Evolutionary conservation across 805 yeast species (phyloP).

Genomic region (Kregervanrija delftensis): DNA sequence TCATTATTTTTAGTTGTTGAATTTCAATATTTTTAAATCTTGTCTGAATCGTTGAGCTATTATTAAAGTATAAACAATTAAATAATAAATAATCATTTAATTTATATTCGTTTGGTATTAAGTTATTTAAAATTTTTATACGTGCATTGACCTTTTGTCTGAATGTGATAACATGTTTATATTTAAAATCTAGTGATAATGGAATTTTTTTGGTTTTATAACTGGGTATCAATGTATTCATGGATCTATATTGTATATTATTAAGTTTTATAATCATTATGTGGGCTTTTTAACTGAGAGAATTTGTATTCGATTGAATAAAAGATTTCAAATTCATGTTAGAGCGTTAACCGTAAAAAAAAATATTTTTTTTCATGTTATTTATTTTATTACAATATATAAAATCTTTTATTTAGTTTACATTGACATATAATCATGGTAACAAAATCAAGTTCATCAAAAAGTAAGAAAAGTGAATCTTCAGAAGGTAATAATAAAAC

Average conservation of each 20-base stretch:
- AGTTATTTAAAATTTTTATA: constrained; percentile 13
- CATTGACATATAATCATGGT: constrained; percentile 13
- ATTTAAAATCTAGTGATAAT: constrained; percentile 8
- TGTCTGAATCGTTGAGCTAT: constrained; percentile 2
- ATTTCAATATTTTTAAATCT: background rate
- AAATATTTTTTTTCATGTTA: background rate
- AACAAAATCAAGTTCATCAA: constrained; percentile 15
- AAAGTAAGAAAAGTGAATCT: constrained; percentile 10
- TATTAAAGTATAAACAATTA: constrained; percentile 16
- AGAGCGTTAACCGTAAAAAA: background rate
- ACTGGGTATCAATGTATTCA: background rate
- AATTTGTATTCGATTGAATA: too few species aligned
- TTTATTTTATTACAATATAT: background rate
- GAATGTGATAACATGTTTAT: constrained; percentile 10
- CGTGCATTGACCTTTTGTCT: constrained; percentile 19
- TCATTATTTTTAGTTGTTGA: constrained; percentile 7
- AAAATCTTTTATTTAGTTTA: background rate
- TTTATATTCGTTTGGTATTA: constrained; percentile 19
- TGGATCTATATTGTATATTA: background rate
- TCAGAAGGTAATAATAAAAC: constrained; percentile 7
- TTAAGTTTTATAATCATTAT: too few species aligned
- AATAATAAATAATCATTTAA: constrained; percentile 16
- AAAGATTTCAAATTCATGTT: background rate
- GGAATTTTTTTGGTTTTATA: background rate
- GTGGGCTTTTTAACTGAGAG: too few species aligned